Percentiles rank a stretch among this genome's conserved stretches.
Evolutionary conservation across 768 basidiomycete genomes (phyloP).

Genomic region (Tricholoma matsutake): DNA sequence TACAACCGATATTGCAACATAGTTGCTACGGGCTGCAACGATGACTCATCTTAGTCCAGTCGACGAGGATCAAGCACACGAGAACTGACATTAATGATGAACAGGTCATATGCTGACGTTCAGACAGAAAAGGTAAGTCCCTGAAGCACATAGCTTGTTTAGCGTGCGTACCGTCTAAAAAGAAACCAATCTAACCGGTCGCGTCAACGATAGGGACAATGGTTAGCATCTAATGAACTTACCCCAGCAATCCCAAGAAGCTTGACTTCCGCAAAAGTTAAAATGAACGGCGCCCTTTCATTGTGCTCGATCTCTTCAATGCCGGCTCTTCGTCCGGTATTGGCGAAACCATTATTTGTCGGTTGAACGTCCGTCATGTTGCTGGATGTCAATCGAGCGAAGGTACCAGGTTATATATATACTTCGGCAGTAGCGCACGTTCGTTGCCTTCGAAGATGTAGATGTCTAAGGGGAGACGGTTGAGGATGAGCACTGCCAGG

Average conservation of each 20-base stretch:
- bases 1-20: slow-evolving; percentile 69
- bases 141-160: not conserved
- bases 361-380: slow-evolving; percentile 7
- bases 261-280: slow-evolving; percentile 49
- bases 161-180: slow-evolving; percentile 55
- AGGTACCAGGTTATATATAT: not conserved
- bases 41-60: not conserved
- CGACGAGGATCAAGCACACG: not conserved
- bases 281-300: slow-evolving; percentile 24
- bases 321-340: slow-evolving; percentile 6
- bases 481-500: not conserved
- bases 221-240: slow-evolving; percentile 17
- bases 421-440: not conserved
- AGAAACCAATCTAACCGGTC: slow-evolving; percentile 55
- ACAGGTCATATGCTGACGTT: slow-evolving; percentile 62
- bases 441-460: not conserved
- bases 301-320: slow-evolving; percentile 27
- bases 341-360: not conserved
- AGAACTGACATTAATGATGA: slow-evolving; percentile 60
- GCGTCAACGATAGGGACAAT: not conserved
- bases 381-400: not conserved
- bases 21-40: slow-evolving; percentile 55
- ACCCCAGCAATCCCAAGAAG: slow-evolving; percentile 61
- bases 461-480: not conserved
- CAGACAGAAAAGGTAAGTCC: not conserved